Percentiles rank a stretch among this genome's conserved stretches.
Evolutionary conservation across 2,329 filamentous ascomycete species (phyloP).

Genomic region (Sclerotinia nivalis): DNA sequence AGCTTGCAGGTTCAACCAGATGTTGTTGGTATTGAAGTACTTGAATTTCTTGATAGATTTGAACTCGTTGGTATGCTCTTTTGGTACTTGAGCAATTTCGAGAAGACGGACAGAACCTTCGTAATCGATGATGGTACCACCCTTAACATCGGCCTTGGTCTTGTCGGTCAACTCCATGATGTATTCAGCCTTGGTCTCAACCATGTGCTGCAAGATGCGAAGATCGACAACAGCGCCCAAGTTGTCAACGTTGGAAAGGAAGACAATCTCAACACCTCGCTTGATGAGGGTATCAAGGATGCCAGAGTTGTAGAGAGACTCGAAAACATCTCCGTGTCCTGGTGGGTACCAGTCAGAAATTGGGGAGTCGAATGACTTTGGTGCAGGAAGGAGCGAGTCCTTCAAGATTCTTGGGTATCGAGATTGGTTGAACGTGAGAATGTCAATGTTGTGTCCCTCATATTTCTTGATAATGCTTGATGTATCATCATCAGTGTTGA

Average conservation of each 20-base stretch:
- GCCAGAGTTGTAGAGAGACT: constrained; percentile 98
- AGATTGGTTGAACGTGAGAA: constrained; percentile 99
- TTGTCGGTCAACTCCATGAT: constrained; percentile 99
- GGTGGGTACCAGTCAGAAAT: constrained; percentile 99
- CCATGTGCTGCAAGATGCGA: constrained; percentile 98
- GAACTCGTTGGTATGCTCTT: constrained; percentile 99
- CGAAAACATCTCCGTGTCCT: constrained; percentile 98
- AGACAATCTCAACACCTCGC: constrained; percentile 94
- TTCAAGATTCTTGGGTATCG: constrained; percentile 97
- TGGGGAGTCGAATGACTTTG: constrained; percentile 82
- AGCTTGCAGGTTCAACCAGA: constrained; percentile 97
- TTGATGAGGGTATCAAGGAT: constrained; percentile 95
- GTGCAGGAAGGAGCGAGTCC: constrained; percentile 94
- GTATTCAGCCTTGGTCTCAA: constrained; percentile 95
- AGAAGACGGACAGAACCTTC: constrained; percentile 95
- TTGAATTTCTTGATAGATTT: constrained; percentile 99
- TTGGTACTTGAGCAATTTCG: constrained; percentile 98
- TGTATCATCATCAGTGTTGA: constrained; percentile 99
- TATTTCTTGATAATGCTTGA: constrained; percentile 99
- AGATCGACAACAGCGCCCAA: constrained; percentile 96
- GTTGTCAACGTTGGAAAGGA: constrained; percentile 99
- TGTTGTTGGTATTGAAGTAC: constrained; percentile 99
- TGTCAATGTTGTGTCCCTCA: constrained; percentile 99
- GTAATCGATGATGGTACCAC: constrained; percentile 99
- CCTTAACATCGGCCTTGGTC: constrained; percentile 99